Base-by-base conservation (phyloP, 1,139 yeast species). In the Yamadazyma diospyri region DNA sequence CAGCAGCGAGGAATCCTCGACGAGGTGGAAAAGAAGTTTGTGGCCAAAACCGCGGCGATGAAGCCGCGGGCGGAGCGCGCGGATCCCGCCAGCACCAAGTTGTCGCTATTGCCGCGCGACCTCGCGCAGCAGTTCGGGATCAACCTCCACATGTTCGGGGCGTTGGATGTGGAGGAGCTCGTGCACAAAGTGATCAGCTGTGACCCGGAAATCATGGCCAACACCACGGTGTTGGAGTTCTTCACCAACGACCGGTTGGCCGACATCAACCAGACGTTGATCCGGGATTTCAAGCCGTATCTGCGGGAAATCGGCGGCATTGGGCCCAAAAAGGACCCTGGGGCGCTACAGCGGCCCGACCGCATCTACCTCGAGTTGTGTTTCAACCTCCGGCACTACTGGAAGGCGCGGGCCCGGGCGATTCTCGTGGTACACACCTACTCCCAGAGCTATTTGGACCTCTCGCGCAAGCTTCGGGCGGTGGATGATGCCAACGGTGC, bases 41-140 rank as follows among this genome's bases (percentile, higher is more conserved):
- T 75, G 2, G 85, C 84, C 11, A 75, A 74, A 39, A 73, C 75
- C 33, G 60, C 72, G 11, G 55, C 59, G 0, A 57, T 70, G n/a
- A 71, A 76, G 54, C 60, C 64, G 42, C 48, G 52, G 34, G 59
- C 59, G 36, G 57, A 50, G 32, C 22, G 40, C 5, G 34, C 23
- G 21, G 44, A 35, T 4, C 3, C 17, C 8, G 29, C 41, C 5
- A 41, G 33, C 8, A 48, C 42, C n/a, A 76, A 79, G 46, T 54
- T 82, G 1, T 63, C 85, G 0, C 78, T 81, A 41, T 67, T 92
- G 38, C 75, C 94, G 2, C 63, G 95, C 38, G 96, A 89, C 47
- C 59, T 88, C 40, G 85, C 94, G 1, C 74, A 68, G 37, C 95
- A 86, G 48, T 87, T 92, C 63, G 97, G 95, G 26, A 92, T 92